Evolutionary conservation across 331 rosid species (phyloP), one percentile per base, ranked within the genome.

Genomic region (Malus hybrid): DNA sequence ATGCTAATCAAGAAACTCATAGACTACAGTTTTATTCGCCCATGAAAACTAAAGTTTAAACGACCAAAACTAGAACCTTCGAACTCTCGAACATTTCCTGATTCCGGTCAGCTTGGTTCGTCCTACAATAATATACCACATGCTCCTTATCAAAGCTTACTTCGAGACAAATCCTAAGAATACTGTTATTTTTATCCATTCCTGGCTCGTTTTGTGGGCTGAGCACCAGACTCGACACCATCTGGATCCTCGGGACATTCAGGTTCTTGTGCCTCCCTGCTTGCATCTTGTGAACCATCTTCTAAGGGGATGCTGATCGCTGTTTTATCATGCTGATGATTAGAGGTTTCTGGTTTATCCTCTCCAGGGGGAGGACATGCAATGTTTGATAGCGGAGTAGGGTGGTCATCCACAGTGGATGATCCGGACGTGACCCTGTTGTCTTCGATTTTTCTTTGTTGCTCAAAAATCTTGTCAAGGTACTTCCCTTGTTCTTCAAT

Each of bases 401-500:
- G 65, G 73, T 86, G 87, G 24, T 80, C 87, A 16, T 83, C 86
- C 46, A 64, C 9, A 70, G 83, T 44, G 59, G 84, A 76, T 3
- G 89, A 72, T 4, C 91, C 64, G 8, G 90, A 78, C 74, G 83
- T 93, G 46, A 50, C 67, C 82, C 79, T 89, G 84, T 50, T 65
- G 73, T 82, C 91, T 68, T 82, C 91, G 76, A 85, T 86, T 74
- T 84, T 87, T 74, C 79, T 86, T 55, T 85, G 97, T 24, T 87
- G 82, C 88, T 92, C 96, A 79, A 92, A 83, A 91, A 94, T 92
- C 91, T 80, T 82, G 69, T 89, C 89, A 57, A 94, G 96, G 73
- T 70, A 75, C 81, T 90, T 89, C 69, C 91, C 97, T 83, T 94
- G 99, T 85, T 84, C 84, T 79, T 94, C 99, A 72, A 94, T 87